Base-by-base conservation (phyloP, 768 basidiomycete species). In the Lactarius vividus region DNA sequence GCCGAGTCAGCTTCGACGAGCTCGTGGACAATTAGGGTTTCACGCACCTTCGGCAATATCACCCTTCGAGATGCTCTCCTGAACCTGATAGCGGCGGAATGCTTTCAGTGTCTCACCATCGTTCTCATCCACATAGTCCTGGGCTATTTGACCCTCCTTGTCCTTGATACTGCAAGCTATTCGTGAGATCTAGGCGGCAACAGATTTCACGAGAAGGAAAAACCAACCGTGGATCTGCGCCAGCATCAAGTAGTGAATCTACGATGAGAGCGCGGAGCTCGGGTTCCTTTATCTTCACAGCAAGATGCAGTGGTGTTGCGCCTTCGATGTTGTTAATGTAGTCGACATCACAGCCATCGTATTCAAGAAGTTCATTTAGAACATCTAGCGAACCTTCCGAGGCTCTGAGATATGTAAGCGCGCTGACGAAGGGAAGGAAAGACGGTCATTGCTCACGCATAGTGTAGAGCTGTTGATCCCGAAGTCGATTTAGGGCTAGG, bases 261-360 rank as follows among this genome's bases (percentile, higher is more conserved):
- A 89, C 83, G 9, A 91, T 78, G 56, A 79, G 76, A 57, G 75
- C 72, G 55, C 90, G 76, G 26, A 86, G 73, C 33, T 85, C 88
- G 2, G 74, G 74, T 66, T 88, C 80, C 39, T 84, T 78, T 53
- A 89, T 74, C 67, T 77, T 75, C 9, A 89, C 75, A 9, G 91
- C 92, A 29, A 92, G 81, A 74, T 94, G 92, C 18, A 95, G 79
- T 4, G 93, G 93, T 0, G 93, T 94, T 8, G 86, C 85, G 10
- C 82, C 82, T 57, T 88, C 86, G 33, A 89, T 72, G 23, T 81
- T 80, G 75, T 94, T 94, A 71, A 84, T 79, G 20, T 86, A 85
- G 74, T 95, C 92, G 59, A 93, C 91, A 72, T 94, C 92, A 77
- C 91, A 93, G 4, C 81, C 83, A 13, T 92, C 89, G 71, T 86